Base-by-base conservation (phyloP, 1,284 basidiomycete species). In the Uromyces viciae-fabae region DNA sequence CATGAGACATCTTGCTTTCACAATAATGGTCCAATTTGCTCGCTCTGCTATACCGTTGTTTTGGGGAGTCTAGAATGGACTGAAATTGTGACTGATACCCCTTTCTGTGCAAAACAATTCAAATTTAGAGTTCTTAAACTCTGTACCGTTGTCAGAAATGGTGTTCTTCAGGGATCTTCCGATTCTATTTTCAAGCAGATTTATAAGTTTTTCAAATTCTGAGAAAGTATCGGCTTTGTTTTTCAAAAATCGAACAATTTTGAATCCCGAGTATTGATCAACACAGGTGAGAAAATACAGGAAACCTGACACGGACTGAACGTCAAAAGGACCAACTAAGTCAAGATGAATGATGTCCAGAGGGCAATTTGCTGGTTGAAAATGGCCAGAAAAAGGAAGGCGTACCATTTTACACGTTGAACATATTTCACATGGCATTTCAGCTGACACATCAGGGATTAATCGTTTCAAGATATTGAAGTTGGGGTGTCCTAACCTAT, bases 161-260 rank as follows among this genome's bases (percentile, higher is more conserved):
- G 86, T 22, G 5, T 81, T 86, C 69, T 85, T 86, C 75, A 89
- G 84, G 46, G 76, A 83, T 17, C n/a, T n/a, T n/a, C n/a, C n/a
- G n/a, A n/a, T n/a, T n/a, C n/a, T 8, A 17, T 69, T 69, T 49
- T 69, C 42, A 69, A 46, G 22, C 2, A 68, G 64, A 3, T 4
- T 42, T 7, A 43, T 2, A 19, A 46, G 36, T 7, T 42, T 2
- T 15, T 46, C 15, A 19, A 69, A 69, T 31, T 46, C 66, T 1
- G 25, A 4, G 22, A 69, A 46, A 2, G 66, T 19, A 15, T 28
- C 25, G 1, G 42, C 43, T 31, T 69, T 69, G 3, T 5, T 15
- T 43, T 69, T 69, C 9, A 69, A 49, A 46, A 69, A 69, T 22
- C 25, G 25, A 7, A 43, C 17, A 69, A 69, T 46, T 69, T 69